These are phyloP conservation scores for Mycena vitilis DNA, from an alignment of 768 basidiomycete genomes.

Conservation along the genomic window DNA sequence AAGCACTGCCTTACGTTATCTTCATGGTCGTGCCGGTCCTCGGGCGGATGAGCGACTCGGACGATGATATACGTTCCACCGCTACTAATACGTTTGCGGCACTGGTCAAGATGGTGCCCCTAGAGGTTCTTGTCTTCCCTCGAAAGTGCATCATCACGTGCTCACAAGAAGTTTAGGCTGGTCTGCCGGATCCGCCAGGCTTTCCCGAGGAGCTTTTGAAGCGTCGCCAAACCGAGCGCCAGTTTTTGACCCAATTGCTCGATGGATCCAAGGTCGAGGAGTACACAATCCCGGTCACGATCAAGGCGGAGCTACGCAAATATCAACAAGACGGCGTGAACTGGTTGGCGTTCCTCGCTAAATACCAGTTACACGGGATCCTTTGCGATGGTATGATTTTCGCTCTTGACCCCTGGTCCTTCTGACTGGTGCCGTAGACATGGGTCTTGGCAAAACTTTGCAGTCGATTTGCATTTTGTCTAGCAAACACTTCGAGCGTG, in stretches of 20 bases:
- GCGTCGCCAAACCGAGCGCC: conserved; percentile 87
- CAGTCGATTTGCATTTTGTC: conserved; percentile 98
- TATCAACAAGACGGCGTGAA: conserved; percentile 99
- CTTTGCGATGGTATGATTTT: conserved; percentile 88
- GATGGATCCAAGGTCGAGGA: conserved; percentile 96
- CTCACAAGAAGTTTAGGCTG: conserved; percentile 67
- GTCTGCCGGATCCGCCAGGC: conserved; percentile 94
- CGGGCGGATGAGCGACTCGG: conserved; percentile 95
- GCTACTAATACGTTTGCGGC: conserved; percentile 98
- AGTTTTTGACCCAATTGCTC: conserved; percentile 92
- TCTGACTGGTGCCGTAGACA: conserved; percentile 67
- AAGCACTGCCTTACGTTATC: conserved; percentile 95
- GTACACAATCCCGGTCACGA: conserved; percentile 85
- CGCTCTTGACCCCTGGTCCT: background rate
- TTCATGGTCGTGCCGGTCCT: conserved; percentile 97
- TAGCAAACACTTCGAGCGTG: conserved; percentile 91
- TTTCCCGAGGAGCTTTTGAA: conserved; percentile 90
- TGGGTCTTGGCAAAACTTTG: conserved; percentile 98
- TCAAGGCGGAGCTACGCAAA: conserved; percentile 95
- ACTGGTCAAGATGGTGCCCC: conserved; percentile 97
- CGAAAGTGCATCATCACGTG: background rate
- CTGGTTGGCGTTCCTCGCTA: conserved; percentile 98
- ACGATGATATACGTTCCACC: conserved; percentile 91
- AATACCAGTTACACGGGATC: conserved; percentile 97
- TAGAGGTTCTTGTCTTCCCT: conserved; percentile 77